Conservation (phyloP, 2,329 filamentous ascomycete genomes). For the Acephala macrosclerotiorum region DNA sequence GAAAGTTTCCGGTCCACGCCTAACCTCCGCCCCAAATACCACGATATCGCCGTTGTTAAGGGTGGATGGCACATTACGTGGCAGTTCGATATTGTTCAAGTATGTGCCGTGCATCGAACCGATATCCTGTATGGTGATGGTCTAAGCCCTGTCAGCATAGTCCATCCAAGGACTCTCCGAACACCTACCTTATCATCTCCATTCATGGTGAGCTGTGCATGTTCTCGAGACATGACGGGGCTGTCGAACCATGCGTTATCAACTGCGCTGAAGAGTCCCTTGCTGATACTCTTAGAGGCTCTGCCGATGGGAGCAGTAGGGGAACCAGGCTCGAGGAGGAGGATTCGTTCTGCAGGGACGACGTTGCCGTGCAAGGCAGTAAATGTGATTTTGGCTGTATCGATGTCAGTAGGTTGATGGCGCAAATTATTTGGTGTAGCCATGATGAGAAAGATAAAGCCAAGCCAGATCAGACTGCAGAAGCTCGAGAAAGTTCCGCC, state of each 20-base stretch:
- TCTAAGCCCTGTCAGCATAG: constrained; percentile 39
- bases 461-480: neutral
- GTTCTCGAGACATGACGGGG: constrained; percentile 74
- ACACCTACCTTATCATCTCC: constrained; percentile 52
- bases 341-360: constrained; percentile 31
- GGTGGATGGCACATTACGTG: constrained; percentile 37
- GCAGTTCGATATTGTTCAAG: constrained; percentile 56
- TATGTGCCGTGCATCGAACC: constrained; percentile 69
- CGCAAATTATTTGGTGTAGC: neutral
- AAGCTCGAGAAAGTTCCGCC: neutral
- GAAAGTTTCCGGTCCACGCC: constrained; percentile 52
- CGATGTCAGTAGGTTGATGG: neutral
- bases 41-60: constrained; percentile 49
- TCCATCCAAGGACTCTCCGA: neutral
- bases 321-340: constrained; percentile 34
- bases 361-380: constrained; percentile 35
- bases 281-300: constrained; percentile 53
- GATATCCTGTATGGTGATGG: constrained; percentile 59
- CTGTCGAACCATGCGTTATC: constrained; percentile 75
- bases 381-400: constrained; percentile 36
- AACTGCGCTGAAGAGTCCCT: constrained; percentile 50
- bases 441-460: neutral
- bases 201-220: constrained; percentile 62
- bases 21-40: constrained; percentile 57
- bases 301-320: constrained; percentile 48